These are phyloP conservation scores for Mycena leptocephala DNA, from an alignment of 768 basidiomycete genomes.

Conservation along the genomic window DNA sequence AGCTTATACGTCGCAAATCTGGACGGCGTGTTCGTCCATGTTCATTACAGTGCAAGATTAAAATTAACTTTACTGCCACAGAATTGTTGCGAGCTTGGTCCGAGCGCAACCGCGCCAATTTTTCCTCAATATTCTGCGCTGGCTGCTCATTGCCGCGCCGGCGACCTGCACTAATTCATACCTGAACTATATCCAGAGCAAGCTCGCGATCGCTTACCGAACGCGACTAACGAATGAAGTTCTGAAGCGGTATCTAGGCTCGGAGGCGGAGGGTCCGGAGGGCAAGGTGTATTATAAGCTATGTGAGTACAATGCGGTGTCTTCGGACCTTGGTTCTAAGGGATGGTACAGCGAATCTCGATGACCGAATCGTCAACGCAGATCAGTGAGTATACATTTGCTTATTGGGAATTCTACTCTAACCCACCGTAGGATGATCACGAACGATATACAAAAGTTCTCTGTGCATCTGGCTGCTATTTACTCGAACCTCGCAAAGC, in stretches of 20 bases:
- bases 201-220: constrained; percentile 91
- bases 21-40: constrained; percentile 83
- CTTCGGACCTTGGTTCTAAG: background rate
- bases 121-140: constrained; percentile 87
- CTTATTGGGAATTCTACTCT: constrained; percentile 16
- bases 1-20: constrained; percentile 95
- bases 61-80: constrained; percentile 43
- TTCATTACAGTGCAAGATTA: background rate
- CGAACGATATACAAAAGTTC: constrained; percentile 96
- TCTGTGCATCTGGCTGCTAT: constrained; percentile 93
- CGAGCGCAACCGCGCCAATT: constrained; percentile 87
- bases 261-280: constrained; percentile 73
- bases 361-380: constrained; percentile 96
- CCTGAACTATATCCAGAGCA: constrained; percentile 95
- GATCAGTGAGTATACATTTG: constrained; percentile 78
- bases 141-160: constrained; percentile 94
- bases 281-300: constrained; percentile 96
- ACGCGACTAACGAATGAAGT: constrained; percentile 90
- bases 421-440: constrained; percentile 81
- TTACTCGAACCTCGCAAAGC: constrained; percentile 95
- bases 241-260: constrained; percentile 88
- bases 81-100: constrained; percentile 96
- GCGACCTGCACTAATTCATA: constrained; percentile 95
- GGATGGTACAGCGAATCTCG: constrained; percentile 81
- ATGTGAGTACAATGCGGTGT: constrained; percentile 60